These are phyloP conservation scores for Exutisphaerella laricina DNA, from an alignment of 2,329 filamentous ascomycete genomes.

Conservation along the genomic window DNA sequence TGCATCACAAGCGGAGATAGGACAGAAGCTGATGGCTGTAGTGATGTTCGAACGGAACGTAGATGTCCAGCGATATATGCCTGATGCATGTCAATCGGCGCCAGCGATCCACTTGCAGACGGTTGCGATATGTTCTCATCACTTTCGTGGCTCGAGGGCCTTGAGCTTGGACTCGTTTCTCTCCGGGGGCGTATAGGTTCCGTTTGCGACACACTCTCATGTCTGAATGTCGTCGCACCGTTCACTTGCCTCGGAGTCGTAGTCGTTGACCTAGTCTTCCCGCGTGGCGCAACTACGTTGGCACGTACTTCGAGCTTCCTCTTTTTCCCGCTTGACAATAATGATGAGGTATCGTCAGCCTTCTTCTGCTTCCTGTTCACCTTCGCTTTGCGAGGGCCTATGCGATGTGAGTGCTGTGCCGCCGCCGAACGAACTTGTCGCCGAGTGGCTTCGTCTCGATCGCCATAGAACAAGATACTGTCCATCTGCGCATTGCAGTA, in stretches of 20 bases:
- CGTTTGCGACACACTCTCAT: neutral
- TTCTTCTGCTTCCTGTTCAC: slow-evolving; percentile 3
- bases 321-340: neutral
- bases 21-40: neutral
- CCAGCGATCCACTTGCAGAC: neutral
- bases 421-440: slow-evolving; percentile 22
- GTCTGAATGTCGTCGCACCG: neutral
- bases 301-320: neutral
- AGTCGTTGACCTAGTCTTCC: neutral
- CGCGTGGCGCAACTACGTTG: neutral
- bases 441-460: slow-evolving; percentile 18
- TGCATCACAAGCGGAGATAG: neutral
- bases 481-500: slow-evolving; percentile 11
- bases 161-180: neutral
- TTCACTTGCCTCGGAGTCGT: neutral
- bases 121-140: neutral
- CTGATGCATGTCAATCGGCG: neutral
- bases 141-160: neutral
- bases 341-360: too few species aligned
- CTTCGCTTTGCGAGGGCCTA: slow-evolving; percentile 22
- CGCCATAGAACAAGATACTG: slow-evolving; percentile 22
- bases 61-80: neutral
- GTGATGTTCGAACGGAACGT: neutral
- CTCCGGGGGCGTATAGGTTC: neutral
- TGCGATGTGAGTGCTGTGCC: slow-evolving; percentile 19